phyloP scores from a whole-genome alignment of 2,329 filamentous ascomycete species.

The Seiridium unicorne region DNA sequence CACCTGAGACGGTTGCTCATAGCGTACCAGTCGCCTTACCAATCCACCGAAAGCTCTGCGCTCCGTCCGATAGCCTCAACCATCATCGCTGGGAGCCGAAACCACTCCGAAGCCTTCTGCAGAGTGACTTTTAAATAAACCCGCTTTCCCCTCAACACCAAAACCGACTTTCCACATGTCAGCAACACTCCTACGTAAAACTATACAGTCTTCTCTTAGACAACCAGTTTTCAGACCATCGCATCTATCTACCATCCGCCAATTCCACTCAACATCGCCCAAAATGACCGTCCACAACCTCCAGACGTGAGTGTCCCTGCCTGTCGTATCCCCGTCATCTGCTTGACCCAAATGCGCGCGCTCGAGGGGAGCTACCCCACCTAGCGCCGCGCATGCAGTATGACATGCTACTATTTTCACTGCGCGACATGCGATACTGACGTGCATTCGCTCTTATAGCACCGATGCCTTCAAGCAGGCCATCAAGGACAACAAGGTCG shows the following conservation, averaged over 20 bases:
- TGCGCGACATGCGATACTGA: not conserved
- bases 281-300: conserved; percentile 43
- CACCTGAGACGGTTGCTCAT: not conserved
- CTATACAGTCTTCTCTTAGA: conserved; percentile 4
- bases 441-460: conserved; percentile 14
- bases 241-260: conserved; percentile 13
- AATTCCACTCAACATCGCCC: conserved; percentile 37
- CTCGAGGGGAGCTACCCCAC: conserved; percentile 1
- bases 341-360: not conserved
- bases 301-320: conserved; percentile 27
- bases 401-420: not conserved
- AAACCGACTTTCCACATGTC: conserved; percentile 4
- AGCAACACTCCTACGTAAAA: conserved; percentile 7
- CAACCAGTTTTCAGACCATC: not conserved
- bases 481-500: conserved; percentile 46
- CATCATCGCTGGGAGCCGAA: not conserved
- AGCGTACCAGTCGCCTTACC: not conserved
- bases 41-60: not conserved
- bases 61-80: too few relatives aligned
- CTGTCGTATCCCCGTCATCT: not conserved
- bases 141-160: conserved; percentile 9
- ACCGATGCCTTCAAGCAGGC: conserved; percentile 26
- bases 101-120: not conserved
- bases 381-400: not conserved
- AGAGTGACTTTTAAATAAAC: conserved; percentile 3